phyloP scores from a whole-genome alignment of 768 basidiomycete species.

The Bullera alba region DNA sequence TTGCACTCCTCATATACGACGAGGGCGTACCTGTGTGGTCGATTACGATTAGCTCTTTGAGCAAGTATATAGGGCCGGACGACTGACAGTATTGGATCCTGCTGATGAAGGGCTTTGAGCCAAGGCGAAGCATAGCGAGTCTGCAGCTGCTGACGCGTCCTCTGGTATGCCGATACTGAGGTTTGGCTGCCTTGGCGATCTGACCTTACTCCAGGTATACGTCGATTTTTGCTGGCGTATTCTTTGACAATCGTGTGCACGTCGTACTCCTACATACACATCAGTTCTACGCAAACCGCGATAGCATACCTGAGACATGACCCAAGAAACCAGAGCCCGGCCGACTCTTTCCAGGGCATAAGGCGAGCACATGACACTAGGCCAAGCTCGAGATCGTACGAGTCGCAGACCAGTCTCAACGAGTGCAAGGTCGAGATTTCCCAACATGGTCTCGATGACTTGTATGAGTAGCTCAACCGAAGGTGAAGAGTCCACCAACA shows the following conservation, averaged over 20 bases:
- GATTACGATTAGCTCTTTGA: no score
- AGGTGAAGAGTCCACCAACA: slow-evolving; percentile 63
- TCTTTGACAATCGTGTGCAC: slow-evolving; percentile 62
- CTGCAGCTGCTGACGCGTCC: slow-evolving; percentile 55
- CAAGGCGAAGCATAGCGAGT: slow-evolving; percentile 59
- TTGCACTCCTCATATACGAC: slow-evolving; percentile 33
- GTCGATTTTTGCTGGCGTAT: slow-evolving; percentile 56
- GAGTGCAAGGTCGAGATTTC: slow-evolving; percentile 63
- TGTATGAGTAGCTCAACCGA: slow-evolving; percentile 67
- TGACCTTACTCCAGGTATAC: slow-evolving; percentile 61
- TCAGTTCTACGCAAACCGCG: neutral
- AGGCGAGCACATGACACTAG: slow-evolving; percentile 63
- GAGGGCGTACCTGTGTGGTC: slow-evolving; percentile 14
- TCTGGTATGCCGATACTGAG: slow-evolving; percentile 62
- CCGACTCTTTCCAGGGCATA: slow-evolving; percentile 62
- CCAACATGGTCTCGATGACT: slow-evolving; percentile 63
- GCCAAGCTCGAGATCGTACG: slow-evolving; percentile 65
- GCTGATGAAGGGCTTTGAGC: slow-evolving; percentile 63
- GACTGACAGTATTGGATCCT: slow-evolving; percentile 48
- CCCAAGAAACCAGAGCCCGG: slow-evolving; percentile 59
- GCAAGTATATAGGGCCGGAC: neutral
- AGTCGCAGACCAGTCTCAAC: slow-evolving; percentile 70
- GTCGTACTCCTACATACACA: slow-evolving; percentile 52
- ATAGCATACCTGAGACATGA: slow-evolving; percentile 60
- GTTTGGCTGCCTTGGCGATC: slow-evolving; percentile 13